A percentile compares a stretch with the other conserved stretches of the same genome.
phyloP scores from a whole-genome alignment of 1,139 yeast genomes.

The Hansenula lynferdii region DNA sequence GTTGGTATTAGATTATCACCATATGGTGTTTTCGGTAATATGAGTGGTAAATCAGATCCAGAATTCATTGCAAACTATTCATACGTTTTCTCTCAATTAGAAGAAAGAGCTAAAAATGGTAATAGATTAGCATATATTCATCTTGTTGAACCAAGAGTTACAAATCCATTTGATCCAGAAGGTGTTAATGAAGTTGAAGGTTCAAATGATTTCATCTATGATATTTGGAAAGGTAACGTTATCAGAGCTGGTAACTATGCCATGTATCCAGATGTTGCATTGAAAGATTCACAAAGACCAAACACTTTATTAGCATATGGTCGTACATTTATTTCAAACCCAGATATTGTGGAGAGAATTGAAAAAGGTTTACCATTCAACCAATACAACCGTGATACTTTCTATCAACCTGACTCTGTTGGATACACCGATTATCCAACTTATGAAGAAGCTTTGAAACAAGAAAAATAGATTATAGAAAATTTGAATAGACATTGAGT shows the following conservation, averaged over 20 bases:
- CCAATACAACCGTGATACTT: slow-evolving; percentile 31
- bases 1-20: slow-evolving; percentile 63
- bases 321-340: slow-evolving; percentile 46
- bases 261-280: slow-evolving; percentile 20
- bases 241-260: slow-evolving; percentile 44
- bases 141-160: slow-evolving; percentile 35
- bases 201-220: slow-evolving; percentile 14
- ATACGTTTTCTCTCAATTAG: slow-evolving; percentile 32
- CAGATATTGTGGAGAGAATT: slow-evolving; percentile 45
- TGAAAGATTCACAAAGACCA: slow-evolving; percentile 27
- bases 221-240: slow-evolving; percentile 35
- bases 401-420: slow-evolving; percentile 26
- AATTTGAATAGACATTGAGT: no score
- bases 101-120: slow-evolving; percentile 25
- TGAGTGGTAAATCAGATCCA: slow-evolving; percentile 20
- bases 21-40: slow-evolving; percentile 29
- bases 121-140: slow-evolving; percentile 35
- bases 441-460: slow-evolving; percentile 7
- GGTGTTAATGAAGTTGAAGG: not conserved
- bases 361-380: slow-evolving; percentile 38
- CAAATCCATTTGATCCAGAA: not conserved
- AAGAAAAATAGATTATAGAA: no score
- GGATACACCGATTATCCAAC: slow-evolving; percentile 30
- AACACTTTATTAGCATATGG: slow-evolving; percentile 42
- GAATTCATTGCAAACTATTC: slow-evolving; percentile 25